Evolutionary conservation across 495 filamentous ascomycete genomes (phyloP).

Genomic region (Talaromyces proteolyticus): DNA sequence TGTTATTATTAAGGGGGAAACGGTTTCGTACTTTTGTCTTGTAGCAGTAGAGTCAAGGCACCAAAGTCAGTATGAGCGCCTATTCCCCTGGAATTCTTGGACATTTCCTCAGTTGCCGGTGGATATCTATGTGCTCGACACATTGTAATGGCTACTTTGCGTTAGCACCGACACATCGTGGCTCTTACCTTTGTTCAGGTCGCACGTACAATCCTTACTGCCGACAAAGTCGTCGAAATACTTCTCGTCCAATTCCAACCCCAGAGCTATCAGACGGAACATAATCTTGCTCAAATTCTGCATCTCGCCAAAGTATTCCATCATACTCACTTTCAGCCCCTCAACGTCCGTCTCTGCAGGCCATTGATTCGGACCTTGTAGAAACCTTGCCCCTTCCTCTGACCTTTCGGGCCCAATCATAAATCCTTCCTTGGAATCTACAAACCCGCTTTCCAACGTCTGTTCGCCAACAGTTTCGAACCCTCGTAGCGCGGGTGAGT

Average conservation of each 20-base stretch:
- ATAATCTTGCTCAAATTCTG: slow-evolving; percentile 16
- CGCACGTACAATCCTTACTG: slow-evolving; percentile 1
- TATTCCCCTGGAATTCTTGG: slow-evolving; percentile 18
- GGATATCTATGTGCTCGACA: background rate
- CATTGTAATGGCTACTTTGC: background rate
- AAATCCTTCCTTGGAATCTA: background rate
- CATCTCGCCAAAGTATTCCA: slow-evolving; percentile 19
- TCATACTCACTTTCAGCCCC: slow-evolving; percentile 22
- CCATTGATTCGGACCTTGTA: slow-evolving; percentile 40
- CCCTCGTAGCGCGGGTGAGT: background rate
- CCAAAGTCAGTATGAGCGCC: slow-evolving; percentile 51
- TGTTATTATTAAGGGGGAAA: slow-evolving; percentile 40
- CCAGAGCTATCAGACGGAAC: slow-evolving; percentile 30
- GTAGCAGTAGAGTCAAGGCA: slow-evolving; percentile 37
- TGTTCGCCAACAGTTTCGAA: background rate
- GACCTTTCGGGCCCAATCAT: background rate
- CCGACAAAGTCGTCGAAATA: slow-evolving; percentile 32
- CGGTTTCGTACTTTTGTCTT: slow-evolving; percentile 21
- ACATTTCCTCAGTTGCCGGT: background rate
- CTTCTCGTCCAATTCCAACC: slow-evolving; percentile 27
- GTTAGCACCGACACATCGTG: background rate
- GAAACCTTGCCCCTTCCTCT: slow-evolving; percentile 18
- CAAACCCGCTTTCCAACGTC: background rate
- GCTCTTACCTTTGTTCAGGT: background rate
- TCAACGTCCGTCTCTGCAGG: slow-evolving; percentile 27